Conservation (phyloP, 352 stramenopile species). For the Phytophthora ohioensis region DNA sequence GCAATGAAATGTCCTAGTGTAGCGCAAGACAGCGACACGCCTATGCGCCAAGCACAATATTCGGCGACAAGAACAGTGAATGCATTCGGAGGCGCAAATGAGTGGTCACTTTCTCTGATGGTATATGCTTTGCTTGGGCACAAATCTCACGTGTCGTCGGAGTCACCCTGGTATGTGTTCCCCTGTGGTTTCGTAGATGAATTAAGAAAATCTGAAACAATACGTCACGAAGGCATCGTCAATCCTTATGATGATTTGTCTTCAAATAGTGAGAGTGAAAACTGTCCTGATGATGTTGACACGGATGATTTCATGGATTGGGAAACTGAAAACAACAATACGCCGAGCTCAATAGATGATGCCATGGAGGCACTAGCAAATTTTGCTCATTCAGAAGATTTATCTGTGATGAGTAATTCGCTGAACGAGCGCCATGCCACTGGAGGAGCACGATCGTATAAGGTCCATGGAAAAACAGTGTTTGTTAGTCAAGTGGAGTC, state of each 20-base stretch:
- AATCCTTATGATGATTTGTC: no score
- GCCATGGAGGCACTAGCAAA: no score
- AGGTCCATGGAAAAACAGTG: background rate
- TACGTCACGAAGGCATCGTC: no score
- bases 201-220: background rate
- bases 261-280: no score
- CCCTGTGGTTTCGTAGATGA: background rate
- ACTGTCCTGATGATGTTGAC: no score
- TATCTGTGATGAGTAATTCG: no score
- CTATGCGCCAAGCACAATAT: background rate
- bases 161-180: conserved; percentile 3
- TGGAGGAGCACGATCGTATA: no score
- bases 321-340: no score
- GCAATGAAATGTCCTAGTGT: conserved; percentile 4
- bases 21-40: background rate
- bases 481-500: background rate
- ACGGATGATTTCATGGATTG: no score
- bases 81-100: conserved; percentile 7
- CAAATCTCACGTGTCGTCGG: background rate
- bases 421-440: no score
- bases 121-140: conserved; percentile 2
- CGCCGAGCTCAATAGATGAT: no score
- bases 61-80: conserved; percentile 7
- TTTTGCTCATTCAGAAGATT: no score
- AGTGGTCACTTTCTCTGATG: conserved; percentile 12